These are phyloP conservation scores for Acer yangbiense DNA, from an alignment of 345 rosid genomes.

Conservation along the genomic window DNA sequence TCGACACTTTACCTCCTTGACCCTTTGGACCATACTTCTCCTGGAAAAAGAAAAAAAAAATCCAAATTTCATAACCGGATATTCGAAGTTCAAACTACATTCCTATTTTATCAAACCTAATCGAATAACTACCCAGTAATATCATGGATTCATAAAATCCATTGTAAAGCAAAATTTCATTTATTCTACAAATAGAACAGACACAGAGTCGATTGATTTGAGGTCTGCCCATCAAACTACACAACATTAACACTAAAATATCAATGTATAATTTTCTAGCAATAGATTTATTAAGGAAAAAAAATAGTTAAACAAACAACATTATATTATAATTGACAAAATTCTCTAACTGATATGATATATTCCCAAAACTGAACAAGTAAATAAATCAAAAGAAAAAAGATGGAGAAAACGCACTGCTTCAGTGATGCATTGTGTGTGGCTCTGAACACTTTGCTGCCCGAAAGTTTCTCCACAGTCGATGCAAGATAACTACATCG, in stretches of 20 bases:
- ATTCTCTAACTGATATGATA: too few species aligned
- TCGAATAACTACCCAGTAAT: neutral
- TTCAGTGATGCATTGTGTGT: constrained; percentile 86
- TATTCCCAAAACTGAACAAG: too few species aligned
- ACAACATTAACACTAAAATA: neutral
- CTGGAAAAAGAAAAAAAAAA: constrained; percentile 35
- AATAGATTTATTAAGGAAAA: neutral
- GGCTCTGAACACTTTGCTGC: constrained; percentile 76
- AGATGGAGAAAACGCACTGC: constrained; percentile 51
- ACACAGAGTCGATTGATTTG: too few species aligned
- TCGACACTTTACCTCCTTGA: constrained; percentile 45
- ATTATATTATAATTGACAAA: too few species aligned
- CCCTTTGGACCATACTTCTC: constrained; percentile 98
- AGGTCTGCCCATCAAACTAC: too few species aligned
- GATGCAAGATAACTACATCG: constrained; percentile 74
- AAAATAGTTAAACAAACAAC: too few species aligned
- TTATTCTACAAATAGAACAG: neutral
- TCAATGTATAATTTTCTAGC: neutral
- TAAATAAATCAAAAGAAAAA: neutral
- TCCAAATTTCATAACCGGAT: constrained; percentile 6
- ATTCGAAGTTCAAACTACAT: neutral
- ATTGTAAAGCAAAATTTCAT: neutral
- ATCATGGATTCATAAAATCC: neutral
- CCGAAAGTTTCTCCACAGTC: constrained; percentile 87
- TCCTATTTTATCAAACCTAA: neutral